Conservation (phyloP, 257 asterid genomes). For the Eustoma russellianum region DNA sequence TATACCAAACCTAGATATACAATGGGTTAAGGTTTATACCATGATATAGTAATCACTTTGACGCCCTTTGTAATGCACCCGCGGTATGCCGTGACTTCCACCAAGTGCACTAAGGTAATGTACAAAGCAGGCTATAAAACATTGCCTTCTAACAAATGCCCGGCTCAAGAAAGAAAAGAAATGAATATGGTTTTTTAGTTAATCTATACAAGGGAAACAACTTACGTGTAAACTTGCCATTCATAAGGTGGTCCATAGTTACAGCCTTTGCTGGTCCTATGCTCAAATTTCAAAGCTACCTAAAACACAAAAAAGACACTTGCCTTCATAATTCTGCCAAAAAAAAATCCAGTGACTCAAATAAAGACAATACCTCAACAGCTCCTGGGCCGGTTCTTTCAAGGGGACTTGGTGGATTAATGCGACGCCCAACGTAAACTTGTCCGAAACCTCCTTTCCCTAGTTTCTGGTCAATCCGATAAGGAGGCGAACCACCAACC, state of each 20-base stretch:
- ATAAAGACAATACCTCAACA: slow-evolving; percentile 38
- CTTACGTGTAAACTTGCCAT: slow-evolving; percentile 81
- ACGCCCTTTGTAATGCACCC: slow-evolving; percentile 67
- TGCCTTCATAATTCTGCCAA: background rate
- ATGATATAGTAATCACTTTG: slow-evolving; percentile 67
- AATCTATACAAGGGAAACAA: background rate
- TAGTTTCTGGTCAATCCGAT: slow-evolving; percentile 56
- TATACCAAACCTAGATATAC: background rate
- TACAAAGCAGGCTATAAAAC: background rate
- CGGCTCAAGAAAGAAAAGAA: background rate
- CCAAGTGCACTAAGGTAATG: slow-evolving; percentile 45
- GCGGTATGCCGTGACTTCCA: slow-evolving; percentile 83
- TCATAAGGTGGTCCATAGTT: slow-evolving; percentile 77
- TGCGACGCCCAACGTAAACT: slow-evolving; percentile 79
- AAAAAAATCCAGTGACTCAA: background rate
- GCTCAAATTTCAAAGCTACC: slow-evolving; percentile 91
- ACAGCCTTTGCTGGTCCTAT: slow-evolving; percentile 80
- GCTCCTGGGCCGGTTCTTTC: slow-evolving; percentile 89
- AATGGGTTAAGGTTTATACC: slow-evolving; percentile 27
- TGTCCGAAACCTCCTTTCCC: slow-evolving; percentile 99
- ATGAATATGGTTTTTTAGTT: background rate
- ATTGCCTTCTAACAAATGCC: background rate
- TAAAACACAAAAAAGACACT: slow-evolving; percentile 12
- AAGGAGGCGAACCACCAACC: slow-evolving; percentile 82
- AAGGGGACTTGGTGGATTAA: slow-evolving; percentile 46